Base-by-base conservation (phyloP, 208 protist species). In the Borovskyia barvae region DNA sequence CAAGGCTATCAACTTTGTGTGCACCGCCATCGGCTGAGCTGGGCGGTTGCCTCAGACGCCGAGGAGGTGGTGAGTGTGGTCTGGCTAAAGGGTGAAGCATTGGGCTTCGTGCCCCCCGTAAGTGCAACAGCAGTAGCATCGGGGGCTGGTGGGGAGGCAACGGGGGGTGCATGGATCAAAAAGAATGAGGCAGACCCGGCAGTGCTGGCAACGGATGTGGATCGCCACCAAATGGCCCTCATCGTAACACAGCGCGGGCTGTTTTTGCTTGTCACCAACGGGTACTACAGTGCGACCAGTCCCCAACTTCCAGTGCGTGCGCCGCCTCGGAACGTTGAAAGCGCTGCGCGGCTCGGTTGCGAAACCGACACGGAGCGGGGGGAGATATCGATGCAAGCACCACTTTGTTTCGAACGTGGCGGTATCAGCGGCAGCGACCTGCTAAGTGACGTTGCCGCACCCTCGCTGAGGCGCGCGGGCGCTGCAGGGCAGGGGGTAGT, bases 1-100 rank as follows among this genome's bases (percentile, higher is more conserved):
- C 57, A 56, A 5, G 43, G 40, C 32, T 63, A 50, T n/a, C 37
- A 36, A 22, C 46, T 70, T 9, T 32, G 46, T 17, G 20, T 77
- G 33, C 61, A 69, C 26, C 64, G 71, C 0, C 53, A 72, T 35
- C 55, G 35, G n/a, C 57, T 77, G 8, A 15, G 40, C 14, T 82
- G 75, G 75, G 29, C 50, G 32, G 14, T 52, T 17, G 25, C 28
- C 2, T 26, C 29, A 0, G 52, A 55, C 7, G 66, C 66, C 2
- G 59, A 66, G 36, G 66, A 66, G 19, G 62, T 67, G n/a, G 45
- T 20, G 37, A 42, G 53, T 19, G 54, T 70, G 5, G 63, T 70
- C 24, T 70, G 63, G 63, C 63, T 70, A 32, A 57, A 25, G 30
- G 36, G 20, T 12, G 36, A 29, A 39, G 24, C 26, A n/a, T 11